These are phyloP conservation scores for Daldinia eschscholtzii DNA, from an alignment of 2,329 filamentous ascomycete genomes.

Conservation along the genomic window DNA sequence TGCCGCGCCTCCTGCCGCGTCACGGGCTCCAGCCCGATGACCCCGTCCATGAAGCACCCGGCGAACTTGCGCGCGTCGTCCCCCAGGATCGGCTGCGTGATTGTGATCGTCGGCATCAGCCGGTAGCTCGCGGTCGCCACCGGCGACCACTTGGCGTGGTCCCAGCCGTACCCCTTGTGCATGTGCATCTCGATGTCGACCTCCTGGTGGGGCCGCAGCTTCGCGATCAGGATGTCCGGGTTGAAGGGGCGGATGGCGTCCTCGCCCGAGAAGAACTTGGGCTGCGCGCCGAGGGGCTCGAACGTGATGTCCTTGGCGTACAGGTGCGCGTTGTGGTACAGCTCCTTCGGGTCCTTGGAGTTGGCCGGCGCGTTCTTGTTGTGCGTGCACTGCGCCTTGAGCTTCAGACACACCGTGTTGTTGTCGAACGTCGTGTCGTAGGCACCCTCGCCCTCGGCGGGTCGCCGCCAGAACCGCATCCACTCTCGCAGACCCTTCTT, in stretches of 20 bases:
- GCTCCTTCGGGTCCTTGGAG: slow-evolving; percentile 84
- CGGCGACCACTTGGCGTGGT: slow-evolving; percentile 97
- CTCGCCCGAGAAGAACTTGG: slow-evolving; percentile 74
- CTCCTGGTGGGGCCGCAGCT: slow-evolving; percentile 89
- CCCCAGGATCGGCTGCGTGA: slow-evolving; percentile 85
- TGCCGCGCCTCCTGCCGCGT: slow-evolving; percentile 73
- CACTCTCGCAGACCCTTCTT: slow-evolving; percentile 80
- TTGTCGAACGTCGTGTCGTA: slow-evolving; percentile 76
- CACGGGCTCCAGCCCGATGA: slow-evolving; percentile 83
- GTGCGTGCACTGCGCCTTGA: slow-evolving; percentile 84
- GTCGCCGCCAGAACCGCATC: slow-evolving; percentile 85
- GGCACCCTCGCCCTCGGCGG: slow-evolving; percentile 70
- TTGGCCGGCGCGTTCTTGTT: slow-evolving; percentile 77
- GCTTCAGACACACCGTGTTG: slow-evolving; percentile 85
- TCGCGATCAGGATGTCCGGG: slow-evolving; percentile 93
- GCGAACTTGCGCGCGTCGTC: slow-evolving; percentile 90
- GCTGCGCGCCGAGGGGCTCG: slow-evolving; percentile 79
- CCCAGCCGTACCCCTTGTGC: slow-evolving; percentile 91
- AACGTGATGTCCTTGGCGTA: slow-evolving; percentile 85
- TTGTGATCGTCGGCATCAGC: slow-evolving; percentile 88
- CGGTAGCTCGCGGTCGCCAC: slow-evolving; percentile 96
- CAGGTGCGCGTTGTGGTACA: slow-evolving; percentile 87
- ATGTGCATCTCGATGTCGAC: slow-evolving; percentile 92
- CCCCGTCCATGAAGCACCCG: slow-evolving; percentile 88
- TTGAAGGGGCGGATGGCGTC: slow-evolving; percentile 81